Base-by-base conservation (phyloP, 2,329 filamentous ascomycete genomes). In the Apiospora kogelbergensis region DNA sequence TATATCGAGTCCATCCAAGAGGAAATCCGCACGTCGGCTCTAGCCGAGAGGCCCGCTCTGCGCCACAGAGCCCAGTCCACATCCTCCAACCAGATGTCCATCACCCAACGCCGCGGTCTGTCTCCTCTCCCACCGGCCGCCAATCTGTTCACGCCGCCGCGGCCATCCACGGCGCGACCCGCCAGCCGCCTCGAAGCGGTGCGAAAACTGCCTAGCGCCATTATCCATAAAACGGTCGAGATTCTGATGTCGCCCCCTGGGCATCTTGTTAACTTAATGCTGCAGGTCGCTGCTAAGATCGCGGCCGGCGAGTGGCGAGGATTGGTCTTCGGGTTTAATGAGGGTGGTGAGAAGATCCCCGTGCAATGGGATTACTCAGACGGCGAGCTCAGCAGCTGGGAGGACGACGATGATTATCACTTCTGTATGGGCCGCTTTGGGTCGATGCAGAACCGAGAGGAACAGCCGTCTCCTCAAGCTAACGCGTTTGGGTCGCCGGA, bases 211-310 rank as follows among this genome's bases (percentile, higher is more conserved):
- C 87, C 89, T 0, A 82, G 88, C 66, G 86, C 89, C 3, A 87
- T 97, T 40, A 86, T 97, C 33, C 88, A 91, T 68, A 95, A 93
- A 80, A 94, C 94, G 0, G 90, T 88, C 71, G 90, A 93, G 66
- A 86, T 96, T 40, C 85, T 97, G 4, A 82, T 97, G 17, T 90
- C 92, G 0, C 94, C 94, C n/a, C 94, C 95, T 0, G 88, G 91
- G 20, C 89, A 95, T 74, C 86, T 97, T 1, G 87, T 97, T 44
- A 85, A 89, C 33, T 83, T 97, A 48, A 94, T 97, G 85, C 86
- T 97, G 5, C 89, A 90, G 68, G 93, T 97, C 68, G 93, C 94
- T 0, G 90, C 92, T 0, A 90, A 88, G 71, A 93, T 97, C 71
- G 87, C 90, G 1, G 84, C 84, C 40, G 88, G 87, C 22, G 85